These are phyloP conservation scores for Oxytropis ochrocephala DNA, from an alignment of 306 rosid species.

Conservation along the genomic window DNA sequence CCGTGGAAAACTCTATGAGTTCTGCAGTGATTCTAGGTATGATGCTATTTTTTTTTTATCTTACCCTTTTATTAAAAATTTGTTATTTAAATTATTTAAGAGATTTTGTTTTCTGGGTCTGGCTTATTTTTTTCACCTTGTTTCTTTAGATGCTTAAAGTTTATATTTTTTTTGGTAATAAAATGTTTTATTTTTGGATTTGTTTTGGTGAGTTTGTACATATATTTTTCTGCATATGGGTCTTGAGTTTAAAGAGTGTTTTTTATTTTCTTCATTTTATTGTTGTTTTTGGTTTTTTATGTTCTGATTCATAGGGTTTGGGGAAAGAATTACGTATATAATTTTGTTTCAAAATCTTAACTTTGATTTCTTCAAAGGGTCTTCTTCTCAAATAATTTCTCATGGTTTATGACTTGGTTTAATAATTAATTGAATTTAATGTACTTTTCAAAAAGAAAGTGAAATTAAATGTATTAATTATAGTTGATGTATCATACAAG, in stretches of 20 bases:
- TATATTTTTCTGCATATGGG: background rate
- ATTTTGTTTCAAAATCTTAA: background rate
- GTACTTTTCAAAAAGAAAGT: too few relatives aligned
- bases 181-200: background rate
- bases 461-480: background rate
- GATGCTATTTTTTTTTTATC: background rate
- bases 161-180: background rate
- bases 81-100: background rate
- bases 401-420: background rate
- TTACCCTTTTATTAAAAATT: background rate
- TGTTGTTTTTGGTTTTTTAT: background rate
- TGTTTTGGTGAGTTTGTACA: background rate
- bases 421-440: background rate
- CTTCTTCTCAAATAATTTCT: background rate
- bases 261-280: background rate
- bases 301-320: slow-evolving; percentile 18
- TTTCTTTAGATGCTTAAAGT: slow-evolving; percentile 11
- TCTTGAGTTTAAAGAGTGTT: too few relatives aligned
- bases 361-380: background rate
- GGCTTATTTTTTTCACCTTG: background rate
- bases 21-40: slow-evolving; percentile 65
- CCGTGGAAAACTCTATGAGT: slow-evolving; percentile 79
- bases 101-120: background rate
- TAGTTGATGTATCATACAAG: background rate
- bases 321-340: background rate